A percentile compares a stretch with the other conserved stretches of the same genome.
phyloP scores from a whole-genome alignment of 192 early-diverging fungal genomes.

The Dissophora globulifera region DNA sequence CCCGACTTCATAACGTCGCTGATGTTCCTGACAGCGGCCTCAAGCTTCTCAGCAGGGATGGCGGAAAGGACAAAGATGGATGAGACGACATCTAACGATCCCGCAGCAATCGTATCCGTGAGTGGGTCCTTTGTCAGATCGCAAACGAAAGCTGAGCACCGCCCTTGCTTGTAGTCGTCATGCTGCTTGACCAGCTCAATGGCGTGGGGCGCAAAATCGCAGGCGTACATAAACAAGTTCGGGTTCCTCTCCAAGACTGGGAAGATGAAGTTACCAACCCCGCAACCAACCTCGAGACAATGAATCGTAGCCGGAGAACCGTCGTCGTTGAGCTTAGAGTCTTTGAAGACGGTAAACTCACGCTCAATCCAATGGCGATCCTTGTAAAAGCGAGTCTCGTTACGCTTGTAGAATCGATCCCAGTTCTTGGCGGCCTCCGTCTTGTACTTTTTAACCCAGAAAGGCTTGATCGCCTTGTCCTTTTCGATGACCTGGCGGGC shows the following conservation, averaged over 20 bases:
- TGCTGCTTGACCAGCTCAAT: conserved; percentile 90
- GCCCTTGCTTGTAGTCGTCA: conserved; percentile 72
- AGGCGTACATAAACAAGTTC: conserved; percentile 87
- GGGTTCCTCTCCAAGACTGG: conserved; percentile 88
- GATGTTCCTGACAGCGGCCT: conserved; percentile 83
- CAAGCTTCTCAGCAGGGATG: conserved; percentile 88
- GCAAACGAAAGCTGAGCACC: conserved; percentile 95
- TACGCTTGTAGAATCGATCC: conserved; percentile 88
- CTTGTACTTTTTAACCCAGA: conserved; percentile 85
- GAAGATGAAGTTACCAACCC: conserved; percentile 96
- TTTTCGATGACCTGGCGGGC: conserved; percentile 68
- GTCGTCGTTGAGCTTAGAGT: not conserved
- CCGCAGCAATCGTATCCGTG: conserved; percentile 74
- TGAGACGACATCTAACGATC: conserved; percentile 86
- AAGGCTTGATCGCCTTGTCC: conserved; percentile 74
- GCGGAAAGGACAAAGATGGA: conserved; percentile 98
- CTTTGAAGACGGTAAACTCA: conserved; percentile 81
- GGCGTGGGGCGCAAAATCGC: conserved; percentile 92
- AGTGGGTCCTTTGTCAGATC: conserved; percentile 86
- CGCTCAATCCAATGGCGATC: conserved; percentile 97
- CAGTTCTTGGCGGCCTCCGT: conserved; percentile 83
- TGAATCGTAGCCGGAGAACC: not conserved
- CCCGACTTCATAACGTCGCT: conserved; percentile 85
- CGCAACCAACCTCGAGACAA: conserved; percentile 94
- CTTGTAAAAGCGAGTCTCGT: conserved; percentile 95